Percentiles rank a stretch among this genome's conserved stretches.
Conservation (phyloP, 1,284 basidiomycete species). For the Trametes polyzona region DNA sequence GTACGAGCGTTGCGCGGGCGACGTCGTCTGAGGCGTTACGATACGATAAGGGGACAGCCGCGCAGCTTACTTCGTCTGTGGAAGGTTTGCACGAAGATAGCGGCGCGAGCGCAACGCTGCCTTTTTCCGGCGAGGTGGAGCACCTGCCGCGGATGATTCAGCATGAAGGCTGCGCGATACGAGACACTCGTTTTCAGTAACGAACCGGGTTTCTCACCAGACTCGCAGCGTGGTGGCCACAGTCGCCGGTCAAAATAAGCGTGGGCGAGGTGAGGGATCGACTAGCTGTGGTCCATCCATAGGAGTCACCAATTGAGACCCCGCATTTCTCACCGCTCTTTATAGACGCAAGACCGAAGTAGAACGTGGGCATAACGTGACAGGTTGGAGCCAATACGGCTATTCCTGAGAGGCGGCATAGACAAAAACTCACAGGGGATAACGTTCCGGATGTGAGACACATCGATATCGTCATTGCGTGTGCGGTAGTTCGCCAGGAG, state of each 20-base stretch:
- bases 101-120: neutral
- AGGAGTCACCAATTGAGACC: neutral
- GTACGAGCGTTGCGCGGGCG: neutral
- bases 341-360: neutral
- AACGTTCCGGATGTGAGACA: neutral
- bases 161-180: neutral
- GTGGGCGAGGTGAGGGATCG: neutral
- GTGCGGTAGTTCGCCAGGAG: too few species aligned
- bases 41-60: neutral
- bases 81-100: slow-evolving; percentile 1
- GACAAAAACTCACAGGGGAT: neutral
- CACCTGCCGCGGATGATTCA: neutral
- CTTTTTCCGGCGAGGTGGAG: neutral
- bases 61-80: slow-evolving; percentile 5
- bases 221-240: neutral
- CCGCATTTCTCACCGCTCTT: neutral
- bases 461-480: neutral
- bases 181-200: neutral
- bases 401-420: neutral
- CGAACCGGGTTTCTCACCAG: neutral
- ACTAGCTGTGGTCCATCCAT: neutral
- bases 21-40: neutral
- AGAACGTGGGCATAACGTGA: neutral
- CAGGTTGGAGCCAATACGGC: neutral
- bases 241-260: neutral